Conservation (phyloP, 176 grass and related monocot genomes). For the Musa troglodytarum region DNA sequence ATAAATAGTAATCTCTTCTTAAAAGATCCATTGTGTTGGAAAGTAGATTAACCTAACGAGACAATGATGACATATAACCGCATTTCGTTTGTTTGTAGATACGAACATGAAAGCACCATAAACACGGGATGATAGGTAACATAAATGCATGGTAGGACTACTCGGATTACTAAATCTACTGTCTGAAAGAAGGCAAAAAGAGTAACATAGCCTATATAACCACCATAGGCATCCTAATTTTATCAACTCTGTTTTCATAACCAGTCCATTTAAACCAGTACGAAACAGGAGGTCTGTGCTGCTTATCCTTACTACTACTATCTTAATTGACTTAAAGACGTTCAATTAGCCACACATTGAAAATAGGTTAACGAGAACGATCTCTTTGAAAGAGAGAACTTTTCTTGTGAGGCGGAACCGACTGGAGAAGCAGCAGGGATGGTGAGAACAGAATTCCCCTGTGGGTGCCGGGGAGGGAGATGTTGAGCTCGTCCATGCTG, state of each 20-base stretch:
- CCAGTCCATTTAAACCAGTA: neutral
- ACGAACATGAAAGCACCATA: neutral
- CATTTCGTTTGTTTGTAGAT: neutral
- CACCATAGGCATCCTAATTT: neutral
- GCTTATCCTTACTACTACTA: neutral
- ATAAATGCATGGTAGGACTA: neutral
- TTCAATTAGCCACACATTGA: neutral
- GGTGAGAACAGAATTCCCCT: neutral
- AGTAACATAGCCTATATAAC: neutral
- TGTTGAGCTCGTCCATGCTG: neutral
- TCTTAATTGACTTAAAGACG: neutral
- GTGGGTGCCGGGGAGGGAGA: constrained; percentile 2
- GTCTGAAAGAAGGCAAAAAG: neutral
- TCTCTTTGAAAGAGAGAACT: constrained; percentile 1
- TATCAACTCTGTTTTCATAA: neutral
- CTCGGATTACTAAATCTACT: neutral
- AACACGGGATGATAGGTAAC: neutral
- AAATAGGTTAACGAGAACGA: constrained; percentile 4
- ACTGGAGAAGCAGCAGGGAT: neutral
- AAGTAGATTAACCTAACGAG: neutral
- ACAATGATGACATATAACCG: neutral
- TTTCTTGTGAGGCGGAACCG: neutral
- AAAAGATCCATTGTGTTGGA: too few relatives aligned
- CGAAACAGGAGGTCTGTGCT: neutral
- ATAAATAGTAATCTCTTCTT: too few relatives aligned